Evolutionary conservation across 2,329 filamentous ascomycete genomes (phyloP).

Genomic region (Bipolaris sorokiniana): DNA sequence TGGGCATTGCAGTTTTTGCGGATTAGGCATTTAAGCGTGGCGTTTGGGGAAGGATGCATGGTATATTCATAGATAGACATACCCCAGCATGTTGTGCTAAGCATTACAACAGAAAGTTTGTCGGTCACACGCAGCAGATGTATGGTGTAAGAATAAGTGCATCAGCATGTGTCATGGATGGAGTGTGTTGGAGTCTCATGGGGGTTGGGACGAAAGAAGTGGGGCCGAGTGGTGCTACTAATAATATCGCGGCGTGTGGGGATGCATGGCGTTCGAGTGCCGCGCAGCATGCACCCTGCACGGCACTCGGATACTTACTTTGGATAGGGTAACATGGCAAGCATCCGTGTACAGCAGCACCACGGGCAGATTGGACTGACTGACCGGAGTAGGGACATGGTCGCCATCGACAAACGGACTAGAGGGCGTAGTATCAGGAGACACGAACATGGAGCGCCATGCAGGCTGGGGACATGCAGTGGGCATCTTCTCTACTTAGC

Average conservation of each 20-base stretch:
- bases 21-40: constrained; percentile 13
- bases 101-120: neutral
- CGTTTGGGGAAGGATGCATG: constrained; percentile 8
- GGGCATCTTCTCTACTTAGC: constrained; percentile 20
- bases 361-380: too few relatives aligned
- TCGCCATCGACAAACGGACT: neutral
- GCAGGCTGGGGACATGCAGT: neutral
- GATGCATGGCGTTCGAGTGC: neutral
- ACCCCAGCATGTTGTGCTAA: neutral
- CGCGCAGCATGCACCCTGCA: neutral
- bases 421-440: neutral
- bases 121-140: neutral
- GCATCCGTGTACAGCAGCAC: neutral
- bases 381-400: too few relatives aligned
- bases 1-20: neutral
- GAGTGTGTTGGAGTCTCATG: neutral
- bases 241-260: constrained; percentile 15
- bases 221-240: constrained; percentile 8
- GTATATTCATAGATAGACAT: neutral
- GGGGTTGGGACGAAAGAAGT: neutral
- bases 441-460: neutral
- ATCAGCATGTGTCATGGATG: constrained; percentile 9
- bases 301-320: neutral
- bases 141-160: neutral
- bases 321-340: neutral